Evolutionary conservation across 768 basidiomycete species (phyloP), one percentile per base, ranked within the genome.

Genomic region (Coprinopsis cinerea): DNA sequence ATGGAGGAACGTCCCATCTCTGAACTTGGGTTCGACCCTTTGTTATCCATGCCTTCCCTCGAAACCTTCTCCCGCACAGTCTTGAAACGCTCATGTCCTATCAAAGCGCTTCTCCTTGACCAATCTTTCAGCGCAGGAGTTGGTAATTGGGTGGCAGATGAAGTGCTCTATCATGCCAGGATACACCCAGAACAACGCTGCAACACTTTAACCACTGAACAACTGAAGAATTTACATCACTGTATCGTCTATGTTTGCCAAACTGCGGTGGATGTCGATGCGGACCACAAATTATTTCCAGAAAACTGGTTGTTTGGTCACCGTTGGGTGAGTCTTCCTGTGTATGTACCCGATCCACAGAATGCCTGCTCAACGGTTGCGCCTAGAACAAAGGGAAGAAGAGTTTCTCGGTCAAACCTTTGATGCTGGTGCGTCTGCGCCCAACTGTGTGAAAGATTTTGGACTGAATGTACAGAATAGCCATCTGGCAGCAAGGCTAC

Each of bases 131-230:
- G 78, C 53, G 86, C 87, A 10, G 88, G 88, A 1, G 78, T 91
- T 9, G 85, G 88, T 2, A 91, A 90, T 61, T 90, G 87, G 83
- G 78, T 90, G 17, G 87, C 88, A 57, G 82, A 86, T 60, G 83
- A 88, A 64, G 78, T 89, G 40, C 62, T 90, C 32, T 89, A 88
- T 61, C 82, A 89, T 59, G 73, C 88, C 4, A 67, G 76, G 44
- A 71, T 89, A 22, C 86, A 90, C 55, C 88, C 88, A 0, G 82
- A 86, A 57, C 76, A 82, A 55, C 74, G 79, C 9, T 81, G 78
- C 48, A 79, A 79, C 54, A 67, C 73, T 3, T 67, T 90, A 17
- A 68, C 71, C 4, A 64, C 71, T 17, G 67, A 64, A 14, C 76
- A 87, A 57, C 57, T 82, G 15, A 55, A 63, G 22, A 64, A 70